A percentile compares a stretch with the other conserved stretches of the same genome.
Conservation (phyloP, 2,329 filamentous ascomycete species). For the Leptographium procerum region DNA sequence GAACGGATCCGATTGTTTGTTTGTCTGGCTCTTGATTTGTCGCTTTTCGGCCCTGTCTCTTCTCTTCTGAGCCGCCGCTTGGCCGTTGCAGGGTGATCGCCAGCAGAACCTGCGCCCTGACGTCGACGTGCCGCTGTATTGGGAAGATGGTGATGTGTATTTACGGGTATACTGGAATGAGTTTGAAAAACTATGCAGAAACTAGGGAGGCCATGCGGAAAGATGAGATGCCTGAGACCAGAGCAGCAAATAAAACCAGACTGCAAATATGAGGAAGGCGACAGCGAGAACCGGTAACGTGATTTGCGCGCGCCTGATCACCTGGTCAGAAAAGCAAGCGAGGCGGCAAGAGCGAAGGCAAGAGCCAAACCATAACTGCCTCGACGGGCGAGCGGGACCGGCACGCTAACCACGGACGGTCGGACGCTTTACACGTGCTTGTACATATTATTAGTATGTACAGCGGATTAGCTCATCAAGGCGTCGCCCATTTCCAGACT, state of each 20-base stretch:
- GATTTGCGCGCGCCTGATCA: neutral
- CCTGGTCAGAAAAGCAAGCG: neutral
- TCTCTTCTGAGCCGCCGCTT: neutral
- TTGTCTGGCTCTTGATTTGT: neutral
- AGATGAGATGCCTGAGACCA: too few species aligned
- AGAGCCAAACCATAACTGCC: neutral
- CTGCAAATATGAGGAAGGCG: neutral
- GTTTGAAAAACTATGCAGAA: too few species aligned
- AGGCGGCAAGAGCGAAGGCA: neutral
- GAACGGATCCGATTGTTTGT: neutral
- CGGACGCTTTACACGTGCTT: neutral
- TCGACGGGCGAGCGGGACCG: neutral
- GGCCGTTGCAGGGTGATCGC: neutral
- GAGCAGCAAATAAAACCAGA: too few species aligned
- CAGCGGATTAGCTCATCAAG: neutral
- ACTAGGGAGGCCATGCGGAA: too few species aligned
- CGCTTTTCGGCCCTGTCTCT: neutral
- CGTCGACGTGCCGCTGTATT: neutral
- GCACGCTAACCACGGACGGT: neutral
- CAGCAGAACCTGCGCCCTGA: neutral
- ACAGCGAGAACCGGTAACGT: neutral
- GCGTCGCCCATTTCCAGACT: neutral
- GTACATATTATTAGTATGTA: too few species aligned
- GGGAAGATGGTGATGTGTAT: neutral
- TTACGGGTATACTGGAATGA: neutral